Evolutionary conservation across 2,329 filamentous ascomycete species (phyloP), one percentile per base, ranked within the genome.

Genomic region (Ophiocordyceps unilateralis): DNA sequence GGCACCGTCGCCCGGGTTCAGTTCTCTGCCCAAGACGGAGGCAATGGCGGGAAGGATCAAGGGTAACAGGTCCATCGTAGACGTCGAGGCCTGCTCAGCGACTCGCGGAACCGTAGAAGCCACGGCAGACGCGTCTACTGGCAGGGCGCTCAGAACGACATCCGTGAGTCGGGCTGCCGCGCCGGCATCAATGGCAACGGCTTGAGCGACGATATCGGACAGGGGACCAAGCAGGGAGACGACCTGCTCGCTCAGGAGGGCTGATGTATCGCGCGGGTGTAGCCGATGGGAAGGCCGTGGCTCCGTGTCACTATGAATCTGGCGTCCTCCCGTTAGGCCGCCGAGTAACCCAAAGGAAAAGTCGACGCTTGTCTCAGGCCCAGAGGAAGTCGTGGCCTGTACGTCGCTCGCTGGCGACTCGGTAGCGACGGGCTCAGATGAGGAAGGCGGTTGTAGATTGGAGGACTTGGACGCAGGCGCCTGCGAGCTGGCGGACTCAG

Each of bases 11-110:
- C 19, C 12, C n/a, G 17, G 37, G 14, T 48, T 40, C 14, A 47
- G 21, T 4, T 39, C 32, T 34, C 44, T 44, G 2, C 50, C 50
- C 7, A 53, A 32, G 19, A 45, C 48, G 7, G 42, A 40, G 8
- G 51, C 47, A 26, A 54, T 40, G 14, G 52, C 53, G 22, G 51
- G 51, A 39, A 55, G 45, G 12, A 55, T 42, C 2, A 53, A 30
- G 5, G 53, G 51, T 3, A 55, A 43, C 6, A 49, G 24, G 2
- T 47, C 43, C 9, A 46, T 24, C 8, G 44, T 17, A 1, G 44
- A 41, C 2, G 45, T 37, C 14, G 52, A 51, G 3, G 21, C 32
- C 21, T 52, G 41, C 12, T 24, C 34, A 17, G 50, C 48, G 12
- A 51, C 41, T n/a, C 45, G 39, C 11, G 48, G 44, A 32, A 55